Evolutionary conservation across 306 rosid species (phyloP).

Genomic region (Gastrolobium villosum): DNA sequence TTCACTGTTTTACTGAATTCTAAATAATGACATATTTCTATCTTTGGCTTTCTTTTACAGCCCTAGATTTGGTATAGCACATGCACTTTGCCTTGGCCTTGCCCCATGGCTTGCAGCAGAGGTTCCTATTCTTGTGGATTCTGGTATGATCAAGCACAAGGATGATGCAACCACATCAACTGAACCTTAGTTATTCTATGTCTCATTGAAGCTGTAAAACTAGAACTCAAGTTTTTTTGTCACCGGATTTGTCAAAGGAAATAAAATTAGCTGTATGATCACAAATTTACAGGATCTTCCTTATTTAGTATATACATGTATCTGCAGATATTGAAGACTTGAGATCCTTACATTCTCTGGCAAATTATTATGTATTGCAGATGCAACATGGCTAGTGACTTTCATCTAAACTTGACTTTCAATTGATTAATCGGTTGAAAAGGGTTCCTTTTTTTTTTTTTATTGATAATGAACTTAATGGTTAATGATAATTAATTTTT

Average conservation of each 20-base stretch:
- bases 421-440: constrained; percentile 18
- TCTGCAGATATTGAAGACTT: constrained; percentile 40
- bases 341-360: constrained; percentile 38
- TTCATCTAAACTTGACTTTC: constrained; percentile 32
- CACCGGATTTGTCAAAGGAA: constrained; percentile 40
- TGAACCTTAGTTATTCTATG: constrained; percentile 64
- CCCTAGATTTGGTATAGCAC: constrained; percentile 98
- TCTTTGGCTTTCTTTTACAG: constrained; percentile 61
- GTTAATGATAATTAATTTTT: constrained; percentile 3
- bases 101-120: constrained; percentile 99
- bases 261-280: constrained; percentile 57
- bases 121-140: constrained; percentile 96
- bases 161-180: constrained; percentile 85
- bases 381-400: constrained; percentile 33
- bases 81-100: constrained; percentile 98
- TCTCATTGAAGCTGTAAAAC: constrained; percentile 49
- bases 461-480: constrained; percentile 7
- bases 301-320: constrained; percentile 41
- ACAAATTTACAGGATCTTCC: constrained; percentile 47
- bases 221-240: constrained; percentile 44
- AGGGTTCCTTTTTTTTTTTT: constrained; percentile 1
- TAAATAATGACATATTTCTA: constrained; percentile 34
- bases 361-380: constrained; percentile 34
- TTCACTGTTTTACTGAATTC: constrained; percentile 37
- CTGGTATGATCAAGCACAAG: constrained; percentile 99